Evolutionary conservation across 768 basidiomycete genomes (phyloP), one percentile per base, ranked within the genome.

Genomic region (Hebeloma cylindrosporum): DNA sequence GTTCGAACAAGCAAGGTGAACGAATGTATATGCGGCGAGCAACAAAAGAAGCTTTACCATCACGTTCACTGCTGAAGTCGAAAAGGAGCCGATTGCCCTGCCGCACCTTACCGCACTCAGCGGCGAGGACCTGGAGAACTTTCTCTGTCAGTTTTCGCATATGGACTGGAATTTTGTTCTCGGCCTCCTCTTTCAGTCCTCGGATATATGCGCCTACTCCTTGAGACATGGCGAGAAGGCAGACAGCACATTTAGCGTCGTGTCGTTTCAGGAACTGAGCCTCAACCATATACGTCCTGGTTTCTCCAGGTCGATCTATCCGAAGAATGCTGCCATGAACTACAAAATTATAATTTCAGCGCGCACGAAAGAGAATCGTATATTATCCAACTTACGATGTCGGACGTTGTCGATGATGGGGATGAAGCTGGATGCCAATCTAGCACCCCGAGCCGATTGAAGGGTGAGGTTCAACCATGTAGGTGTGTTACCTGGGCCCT

Each of bases 191-290:
- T 13, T 62, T 61, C 25, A 81, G 59, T 3, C 62, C 58, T 13
- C 76, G 79, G 32, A 84, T 74, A 51, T 81, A 80, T 16, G 70
- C 62, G 4, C 79, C 80, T 7, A 82, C 65, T 7, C 80, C 81
- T 48, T 79, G 73, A 2, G 82, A 79, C 59, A 88, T 76, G 0
- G 84, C 86, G 11, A 79, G 66, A 17, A 88, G 61, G 47, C 76
- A 79, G 2, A 79, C 86, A 0, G 85, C 87, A 0, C 74, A 70
- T 60, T 83, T 85, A n/a, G 85, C 85, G 40, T 88, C 85, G 0
- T 65, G 62, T 3, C 78, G 78, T 53, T 78, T 83, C 2, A 68
- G 52, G 51, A 87, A 87, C 11, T 69, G 67, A 0, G 80, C 67
- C n/a, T 86, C 84, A 21, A 83, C 81, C 4, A 88, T 59, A 51